Conservation (phyloP, 2,329 filamentous ascomycete genomes). For the Dactylellina sp. region DNA sequence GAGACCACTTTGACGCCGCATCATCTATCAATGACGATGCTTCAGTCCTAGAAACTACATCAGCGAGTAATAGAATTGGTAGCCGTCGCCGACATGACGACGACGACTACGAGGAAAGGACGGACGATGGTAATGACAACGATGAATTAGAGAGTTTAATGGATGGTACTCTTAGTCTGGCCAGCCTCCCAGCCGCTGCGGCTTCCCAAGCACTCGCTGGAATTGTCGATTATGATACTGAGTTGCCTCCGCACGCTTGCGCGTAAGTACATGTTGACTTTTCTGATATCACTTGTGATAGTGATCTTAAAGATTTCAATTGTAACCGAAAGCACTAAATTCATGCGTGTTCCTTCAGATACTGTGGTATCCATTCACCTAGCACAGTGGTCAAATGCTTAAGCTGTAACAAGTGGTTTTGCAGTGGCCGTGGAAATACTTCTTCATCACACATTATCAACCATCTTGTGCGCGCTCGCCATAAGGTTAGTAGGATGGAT, state of each 20-base stretch:
- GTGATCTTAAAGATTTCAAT: not conserved
- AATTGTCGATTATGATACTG: conserved; percentile 74
- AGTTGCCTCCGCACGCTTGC: conserved; percentile 94
- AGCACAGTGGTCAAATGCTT: conserved; percentile 96
- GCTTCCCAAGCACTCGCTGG: conserved; percentile 65
- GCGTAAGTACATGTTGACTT: conserved; percentile 72
- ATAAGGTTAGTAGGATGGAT: conserved; percentile 70
- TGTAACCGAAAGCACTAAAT: not conserved
- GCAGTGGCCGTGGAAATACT: conserved; percentile 94
- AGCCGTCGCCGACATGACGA: conserved; percentile 79
- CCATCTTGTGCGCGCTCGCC: conserved; percentile 93
- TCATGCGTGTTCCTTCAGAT: conserved; percentile 69
- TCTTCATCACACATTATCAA: conserved; percentile 98
- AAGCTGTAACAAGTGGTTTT: conserved; percentile 98
- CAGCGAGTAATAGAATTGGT: conserved; percentile 60
- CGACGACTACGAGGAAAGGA: conserved; percentile 78
- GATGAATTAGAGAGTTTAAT: conserved; percentile 60
- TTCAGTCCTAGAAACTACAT: conserved; percentile 67
- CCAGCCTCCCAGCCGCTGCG: conserved; percentile 83
- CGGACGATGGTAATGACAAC: conserved; percentile 74
- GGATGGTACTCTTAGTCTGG: conserved; percentile 72
- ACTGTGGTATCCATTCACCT: conserved; percentile 97
- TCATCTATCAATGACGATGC: conserved; percentile 70
- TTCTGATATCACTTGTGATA: too few relatives aligned
- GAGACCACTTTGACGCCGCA: conserved; percentile 52